Percentiles rank a stretch among this genome's conserved stretches.
Conservation (phyloP, 257 asterid species). For the Vinca minor region DNA sequence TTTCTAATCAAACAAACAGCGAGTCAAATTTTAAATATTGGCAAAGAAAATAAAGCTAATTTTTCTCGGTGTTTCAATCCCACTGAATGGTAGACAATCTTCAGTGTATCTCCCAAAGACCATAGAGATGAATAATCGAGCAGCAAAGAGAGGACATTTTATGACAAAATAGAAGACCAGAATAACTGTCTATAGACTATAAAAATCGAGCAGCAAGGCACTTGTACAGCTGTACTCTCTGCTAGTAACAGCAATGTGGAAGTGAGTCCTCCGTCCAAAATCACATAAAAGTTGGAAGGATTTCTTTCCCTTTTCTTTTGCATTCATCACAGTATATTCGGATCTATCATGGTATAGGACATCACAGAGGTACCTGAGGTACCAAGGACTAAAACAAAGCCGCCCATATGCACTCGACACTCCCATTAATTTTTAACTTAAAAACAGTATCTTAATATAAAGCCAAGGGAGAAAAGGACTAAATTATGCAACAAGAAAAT, state of each 20-base stretch:
- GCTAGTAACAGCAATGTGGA: too few relatives aligned
- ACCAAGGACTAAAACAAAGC: neutral
- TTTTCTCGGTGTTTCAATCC: neutral
- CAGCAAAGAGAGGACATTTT: neutral
- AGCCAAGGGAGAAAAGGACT: too few relatives aligned
- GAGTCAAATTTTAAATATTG: neutral
- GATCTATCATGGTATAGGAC: neutral
- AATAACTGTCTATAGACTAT: neutral
- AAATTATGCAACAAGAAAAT: neutral
- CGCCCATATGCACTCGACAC: neutral
- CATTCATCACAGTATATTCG: neutral
- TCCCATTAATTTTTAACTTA: neutral
- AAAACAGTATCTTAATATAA: neutral
- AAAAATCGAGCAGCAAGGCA: neutral
- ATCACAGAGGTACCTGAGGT: neutral
- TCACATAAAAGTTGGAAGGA: neutral
- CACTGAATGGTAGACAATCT: neutral
- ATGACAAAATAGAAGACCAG: neutral
- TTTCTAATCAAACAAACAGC: constrained; percentile 36
- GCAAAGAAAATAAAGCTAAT: neutral
- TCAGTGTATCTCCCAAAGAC: neutral
- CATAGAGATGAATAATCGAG: too few relatives aligned
- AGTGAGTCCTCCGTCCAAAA: neutral
- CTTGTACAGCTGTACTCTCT: too few relatives aligned
- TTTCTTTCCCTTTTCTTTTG: neutral